Percentiles rank a stretch among this genome's conserved stretches.
These are phyloP conservation scores for Hirschfeldia incana DNA, from an alignment of 345 rosid species.

Conservation along the genomic window DNA sequence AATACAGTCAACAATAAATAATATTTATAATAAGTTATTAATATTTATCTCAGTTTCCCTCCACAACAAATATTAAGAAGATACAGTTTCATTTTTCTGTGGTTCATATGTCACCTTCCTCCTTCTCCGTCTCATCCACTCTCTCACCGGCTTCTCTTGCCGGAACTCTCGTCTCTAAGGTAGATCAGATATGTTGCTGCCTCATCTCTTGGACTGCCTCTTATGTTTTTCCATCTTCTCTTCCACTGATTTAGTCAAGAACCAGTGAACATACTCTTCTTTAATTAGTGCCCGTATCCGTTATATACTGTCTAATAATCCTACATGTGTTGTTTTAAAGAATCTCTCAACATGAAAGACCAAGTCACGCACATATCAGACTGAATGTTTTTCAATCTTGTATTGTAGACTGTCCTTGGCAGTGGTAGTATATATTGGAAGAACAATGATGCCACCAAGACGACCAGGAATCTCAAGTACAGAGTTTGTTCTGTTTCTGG, in stretches of 20 bases:
- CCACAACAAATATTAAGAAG: neutral
- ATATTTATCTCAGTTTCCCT: neutral
- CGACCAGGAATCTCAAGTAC: conserved; percentile 24
- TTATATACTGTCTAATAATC: neutral
- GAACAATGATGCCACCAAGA: conserved; percentile 22
- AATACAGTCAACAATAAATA: too few species aligned
- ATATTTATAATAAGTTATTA: too few species aligned
- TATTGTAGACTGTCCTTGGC: conserved; percentile 9
- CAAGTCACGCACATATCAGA: neutral
- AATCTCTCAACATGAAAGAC: neutral
- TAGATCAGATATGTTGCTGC: neutral
- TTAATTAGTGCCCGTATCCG: neutral
- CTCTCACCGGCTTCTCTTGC: conserved; percentile 32
- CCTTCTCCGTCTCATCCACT: conserved; percentile 27
- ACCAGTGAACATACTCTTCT: neutral
- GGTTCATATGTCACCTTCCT: conserved; percentile 36
- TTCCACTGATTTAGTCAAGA: neutral
- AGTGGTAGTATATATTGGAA: conserved; percentile 7
- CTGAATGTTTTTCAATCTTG: neutral
- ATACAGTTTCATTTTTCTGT: neutral
- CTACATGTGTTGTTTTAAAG: neutral
- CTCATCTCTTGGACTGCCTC: neutral
- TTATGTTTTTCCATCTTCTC: neutral
- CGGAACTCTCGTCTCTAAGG: conserved; percentile 25
- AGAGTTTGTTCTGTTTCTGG: conserved; percentile 41